Conservation (phyloP, 495 filamentous ascomycete genomes). For the Trichoderma virens region DNA sequence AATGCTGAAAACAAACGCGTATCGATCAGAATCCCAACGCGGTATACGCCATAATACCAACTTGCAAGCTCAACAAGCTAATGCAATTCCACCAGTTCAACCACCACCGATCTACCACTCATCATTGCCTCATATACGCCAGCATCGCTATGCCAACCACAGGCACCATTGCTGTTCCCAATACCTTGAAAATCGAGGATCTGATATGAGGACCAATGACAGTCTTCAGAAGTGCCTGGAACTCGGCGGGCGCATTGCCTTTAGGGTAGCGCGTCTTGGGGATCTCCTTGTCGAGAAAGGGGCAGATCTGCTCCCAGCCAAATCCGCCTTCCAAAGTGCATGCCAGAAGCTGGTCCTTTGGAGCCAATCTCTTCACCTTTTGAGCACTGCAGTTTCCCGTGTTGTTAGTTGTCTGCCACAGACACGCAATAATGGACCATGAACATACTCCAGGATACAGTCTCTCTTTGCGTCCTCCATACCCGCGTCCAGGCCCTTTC, state of each 20-base stretch:
- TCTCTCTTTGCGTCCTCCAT: slow-evolving; percentile 10
- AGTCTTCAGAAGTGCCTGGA: not conserved
- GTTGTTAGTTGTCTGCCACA: not conserved
- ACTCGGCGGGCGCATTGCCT: slow-evolving; percentile 20
- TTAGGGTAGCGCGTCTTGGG: slow-evolving; percentile 21
- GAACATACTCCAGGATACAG: slow-evolving; percentile 2
- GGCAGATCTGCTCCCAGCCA: slow-evolving; percentile 27
- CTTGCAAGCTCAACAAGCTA: no score
- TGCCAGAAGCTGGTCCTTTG: slow-evolving; percentile 16
- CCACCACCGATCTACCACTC: not conserved
- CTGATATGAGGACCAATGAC: not conserved
- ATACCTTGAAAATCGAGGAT: not conserved
- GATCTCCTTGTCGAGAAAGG: slow-evolving; percentile 23
- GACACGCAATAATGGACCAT: not conserved
- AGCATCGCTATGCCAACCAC: not conserved
- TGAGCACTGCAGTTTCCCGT: slow-evolving; percentile 5
- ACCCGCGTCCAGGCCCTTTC: slow-evolving; percentile 9
- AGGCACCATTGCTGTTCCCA: not conserved
- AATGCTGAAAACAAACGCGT: no score
- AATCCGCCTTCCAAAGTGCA: slow-evolving; percentile 21
- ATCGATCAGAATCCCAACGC: no score
- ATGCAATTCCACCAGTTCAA: no score
- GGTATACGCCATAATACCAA: no score
- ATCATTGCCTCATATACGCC: not conserved
- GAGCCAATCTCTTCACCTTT: slow-evolving; percentile 13